Evolutionary conservation across 2,329 filamentous ascomycete genomes (phyloP).

Genomic region (Epichloe aotearoae): DNA sequence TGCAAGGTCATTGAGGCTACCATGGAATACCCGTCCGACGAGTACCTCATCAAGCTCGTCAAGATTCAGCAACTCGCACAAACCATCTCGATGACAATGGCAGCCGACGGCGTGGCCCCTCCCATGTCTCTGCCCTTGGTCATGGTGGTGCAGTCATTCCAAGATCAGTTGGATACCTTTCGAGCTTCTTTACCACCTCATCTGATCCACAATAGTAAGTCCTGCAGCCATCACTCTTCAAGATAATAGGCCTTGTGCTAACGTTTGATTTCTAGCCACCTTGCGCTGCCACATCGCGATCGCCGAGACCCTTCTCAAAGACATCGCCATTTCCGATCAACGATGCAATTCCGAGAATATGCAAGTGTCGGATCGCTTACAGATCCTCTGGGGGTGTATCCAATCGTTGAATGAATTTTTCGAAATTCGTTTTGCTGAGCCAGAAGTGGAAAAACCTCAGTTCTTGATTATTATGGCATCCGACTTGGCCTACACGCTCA

Average conservation of each 20-base stretch:
- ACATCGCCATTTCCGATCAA: conserved; percentile 29
- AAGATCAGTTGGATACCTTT: conserved; percentile 29
- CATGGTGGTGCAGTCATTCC: conserved; percentile 29
- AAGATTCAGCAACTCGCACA: conserved; percentile 35
- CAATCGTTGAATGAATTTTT: conserved; percentile 28
- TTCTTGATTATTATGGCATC: conserved; percentile 31
- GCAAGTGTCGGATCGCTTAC: conserved; percentile 25
- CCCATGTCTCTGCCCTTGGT: conserved; percentile 25
- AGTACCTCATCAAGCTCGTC: conserved; percentile 31
- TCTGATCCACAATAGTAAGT: conserved; percentile 22
- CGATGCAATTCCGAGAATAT: conserved; percentile 19
- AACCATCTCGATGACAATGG: conserved; percentile 29
- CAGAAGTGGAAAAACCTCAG: conserved; percentile 22
- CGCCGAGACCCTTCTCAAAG: conserved; percentile 33
- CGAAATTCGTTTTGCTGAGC: conserved; percentile 18
- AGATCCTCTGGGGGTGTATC: conserved; percentile 33
- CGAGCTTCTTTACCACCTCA: conserved; percentile 21
- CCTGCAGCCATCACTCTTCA: background rate
- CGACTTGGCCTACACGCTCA: conserved; percentile 33
- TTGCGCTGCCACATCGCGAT: conserved; percentile 30
- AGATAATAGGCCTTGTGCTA: background rate
- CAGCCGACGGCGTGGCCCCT: conserved; percentile 15
- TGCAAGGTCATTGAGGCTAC: conserved; percentile 28
- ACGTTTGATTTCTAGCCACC: conserved; percentile 15
- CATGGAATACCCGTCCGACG: conserved; percentile 30